Percentiles rank a stretch among this genome's conserved stretches.
Conservation (phyloP, 2,329 filamentous ascomycete genomes). For the Graphiopsis chlorocephala region DNA sequence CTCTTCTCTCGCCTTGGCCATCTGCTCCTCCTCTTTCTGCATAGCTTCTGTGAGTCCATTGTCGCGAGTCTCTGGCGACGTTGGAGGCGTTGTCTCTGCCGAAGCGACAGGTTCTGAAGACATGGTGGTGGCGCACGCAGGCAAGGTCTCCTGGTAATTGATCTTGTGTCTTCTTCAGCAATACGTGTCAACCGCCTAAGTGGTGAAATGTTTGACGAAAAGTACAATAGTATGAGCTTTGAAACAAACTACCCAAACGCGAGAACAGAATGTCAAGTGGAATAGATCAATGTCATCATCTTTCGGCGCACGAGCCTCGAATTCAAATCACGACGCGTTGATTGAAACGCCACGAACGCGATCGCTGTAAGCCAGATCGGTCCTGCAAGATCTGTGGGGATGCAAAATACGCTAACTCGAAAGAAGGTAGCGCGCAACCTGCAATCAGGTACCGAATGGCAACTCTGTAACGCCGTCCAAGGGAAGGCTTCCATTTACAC, state of each 20-base stretch:
- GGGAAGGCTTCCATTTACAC: neutral
- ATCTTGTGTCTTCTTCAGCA: neutral
- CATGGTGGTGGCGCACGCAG: neutral
- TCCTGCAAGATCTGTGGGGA: neutral
- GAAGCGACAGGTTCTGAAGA: slow-evolving; percentile 15
- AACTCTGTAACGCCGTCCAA: too few relatives aligned
- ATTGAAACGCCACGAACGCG: slow-evolving; percentile 1
- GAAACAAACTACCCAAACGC: neutral
- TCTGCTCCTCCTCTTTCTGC: slow-evolving; percentile 46
- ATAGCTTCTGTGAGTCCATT: slow-evolving; percentile 39
- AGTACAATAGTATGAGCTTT: neutral
- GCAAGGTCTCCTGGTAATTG: neutral
- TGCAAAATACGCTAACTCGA: neutral
- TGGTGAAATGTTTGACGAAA: neutral
- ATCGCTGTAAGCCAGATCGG: neutral
- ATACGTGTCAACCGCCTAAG: neutral
- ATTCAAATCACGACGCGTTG: neutral
- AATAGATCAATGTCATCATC: slow-evolving; percentile 1
- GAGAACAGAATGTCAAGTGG: neutral
- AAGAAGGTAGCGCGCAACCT: neutral
- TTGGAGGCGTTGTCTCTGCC: slow-evolving; percentile 32
- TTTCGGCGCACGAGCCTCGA: neutral
- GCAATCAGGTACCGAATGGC: neutral
- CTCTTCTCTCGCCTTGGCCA: slow-evolving; percentile 42
- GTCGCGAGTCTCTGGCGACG: slow-evolving; percentile 32